Evolutionary conservation across 768 basidiomycete species (phyloP).

Genomic region (Lyophyllum shimeji): DNA sequence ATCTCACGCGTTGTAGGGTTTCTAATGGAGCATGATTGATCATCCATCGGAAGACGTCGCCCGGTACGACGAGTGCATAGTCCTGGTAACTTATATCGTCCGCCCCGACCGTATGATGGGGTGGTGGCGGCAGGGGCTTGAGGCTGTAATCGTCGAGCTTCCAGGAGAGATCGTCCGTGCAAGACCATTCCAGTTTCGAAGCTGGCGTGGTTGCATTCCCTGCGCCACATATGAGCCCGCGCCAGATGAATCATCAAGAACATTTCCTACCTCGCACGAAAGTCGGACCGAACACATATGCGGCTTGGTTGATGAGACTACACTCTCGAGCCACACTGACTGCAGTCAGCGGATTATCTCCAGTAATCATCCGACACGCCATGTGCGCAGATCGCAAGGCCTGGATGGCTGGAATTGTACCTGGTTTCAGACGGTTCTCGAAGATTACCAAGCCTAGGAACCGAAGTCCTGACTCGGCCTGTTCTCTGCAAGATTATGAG

Average conservation of each 20-base stretch:
- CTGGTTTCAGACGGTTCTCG: slow-evolving; percentile 95
- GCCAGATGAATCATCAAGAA: not conserved
- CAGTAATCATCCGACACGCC: slow-evolving; percentile 96
- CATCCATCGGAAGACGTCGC: slow-evolving; percentile 98
- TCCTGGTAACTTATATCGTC: slow-evolving; percentile 80
- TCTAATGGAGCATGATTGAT: slow-evolving; percentile 92
- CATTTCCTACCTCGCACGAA: slow-evolving; percentile 68
- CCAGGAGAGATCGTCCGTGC: slow-evolving; percentile 84
- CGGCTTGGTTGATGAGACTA: slow-evolving; percentile 80
- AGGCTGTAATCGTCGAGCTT: slow-evolving; percentile 88
- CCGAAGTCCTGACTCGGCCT: slow-evolving; percentile 85
- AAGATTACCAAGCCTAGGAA: slow-evolving; percentile 97
- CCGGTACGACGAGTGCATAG: slow-evolving; percentile 89
- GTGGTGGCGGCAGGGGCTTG: slow-evolving; percentile 71
- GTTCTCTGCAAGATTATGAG: slow-evolving; percentile 60
- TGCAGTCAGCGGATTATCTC: slow-evolving; percentile 95
- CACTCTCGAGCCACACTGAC: slow-evolving; percentile 97
- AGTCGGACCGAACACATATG: slow-evolving; percentile 82
- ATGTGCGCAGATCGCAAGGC: slow-evolving; percentile 86
- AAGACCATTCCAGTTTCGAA: slow-evolving; percentile 84
- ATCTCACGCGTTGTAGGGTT: slow-evolving; percentile 84
- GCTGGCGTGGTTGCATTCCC: slow-evolving; percentile 51
- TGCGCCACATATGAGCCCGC: slow-evolving; percentile 22
- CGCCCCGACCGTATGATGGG: slow-evolving; percentile 67
- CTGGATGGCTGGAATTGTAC: slow-evolving; percentile 88